A percentile compares a stretch with the other conserved stretches of the same genome.
Evolutionary conservation across 164 flowering plant genomes (phyloP).

Genomic region (Aristolochia contorta): DNA sequence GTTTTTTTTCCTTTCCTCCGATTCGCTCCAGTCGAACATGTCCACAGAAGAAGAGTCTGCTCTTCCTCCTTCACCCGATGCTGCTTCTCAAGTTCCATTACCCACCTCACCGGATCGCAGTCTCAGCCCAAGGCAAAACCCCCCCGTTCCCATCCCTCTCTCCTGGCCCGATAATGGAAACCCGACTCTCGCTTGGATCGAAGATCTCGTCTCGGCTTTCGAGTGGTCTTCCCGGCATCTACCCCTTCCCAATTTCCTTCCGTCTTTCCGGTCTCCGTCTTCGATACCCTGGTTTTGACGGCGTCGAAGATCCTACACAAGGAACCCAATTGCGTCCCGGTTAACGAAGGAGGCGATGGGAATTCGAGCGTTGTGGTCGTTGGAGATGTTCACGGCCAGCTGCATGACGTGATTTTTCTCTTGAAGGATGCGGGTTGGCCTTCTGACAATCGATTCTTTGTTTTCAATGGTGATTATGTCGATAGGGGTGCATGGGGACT

Average conservation of each 20-base stretch:
- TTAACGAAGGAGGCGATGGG: constrained; percentile 23
- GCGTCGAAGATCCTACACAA: constrained; percentile 86
- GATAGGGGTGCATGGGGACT: constrained; percentile 99
- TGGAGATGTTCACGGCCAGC: constrained; percentile 90
- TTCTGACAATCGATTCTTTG: constrained; percentile 47
- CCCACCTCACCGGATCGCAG: not conserved
- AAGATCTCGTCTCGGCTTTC: constrained; percentile 36
- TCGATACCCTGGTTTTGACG: constrained; percentile 48
- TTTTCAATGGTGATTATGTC: constrained; percentile 96
- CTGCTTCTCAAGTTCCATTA: not conserved
- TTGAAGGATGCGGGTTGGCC: constrained; percentile 67
- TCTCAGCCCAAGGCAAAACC: constrained; percentile 1
- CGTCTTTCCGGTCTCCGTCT: constrained; percentile 57
- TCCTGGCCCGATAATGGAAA: constrained; percentile 55
- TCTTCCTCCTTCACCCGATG: too few species aligned
- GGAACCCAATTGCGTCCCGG: constrained; percentile 69
- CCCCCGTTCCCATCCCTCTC: constrained; percentile 30
- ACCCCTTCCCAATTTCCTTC: constrained; percentile 54
- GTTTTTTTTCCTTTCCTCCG: not conserved
- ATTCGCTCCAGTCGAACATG: not conserved
- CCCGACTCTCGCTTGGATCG: constrained; percentile 55
- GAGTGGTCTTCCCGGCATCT: constrained; percentile 71
- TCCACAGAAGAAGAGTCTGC: not conserved
- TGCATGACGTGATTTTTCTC: constrained; percentile 67
- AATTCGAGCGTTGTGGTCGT: constrained; percentile 64